Conservation (phyloP, 148 eudicot species). For the Dianthus caryophyllus region DNA sequence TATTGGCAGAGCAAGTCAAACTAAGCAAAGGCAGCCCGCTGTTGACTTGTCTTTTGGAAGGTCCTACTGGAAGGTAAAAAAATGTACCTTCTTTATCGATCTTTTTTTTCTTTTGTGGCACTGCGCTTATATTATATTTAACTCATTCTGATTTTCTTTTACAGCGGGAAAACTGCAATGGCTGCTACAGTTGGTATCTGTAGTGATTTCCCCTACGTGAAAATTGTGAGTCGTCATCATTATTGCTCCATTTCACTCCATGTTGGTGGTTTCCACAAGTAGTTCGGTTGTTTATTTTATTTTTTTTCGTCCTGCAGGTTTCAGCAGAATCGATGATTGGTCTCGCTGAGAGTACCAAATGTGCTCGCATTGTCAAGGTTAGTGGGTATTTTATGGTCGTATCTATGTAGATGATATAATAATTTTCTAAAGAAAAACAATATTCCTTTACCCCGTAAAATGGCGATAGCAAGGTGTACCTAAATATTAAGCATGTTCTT, state of each 20-base stretch:
- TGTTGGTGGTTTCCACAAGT: not conserved
- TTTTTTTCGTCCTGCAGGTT: slow-evolving; percentile 35
- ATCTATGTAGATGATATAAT: too few relatives aligned
- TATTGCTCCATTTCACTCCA: too few relatives aligned
- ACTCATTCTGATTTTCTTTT: slow-evolving; percentile 10
- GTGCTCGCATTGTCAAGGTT: slow-evolving; percentile 93
- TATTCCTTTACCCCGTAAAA: too few relatives aligned
- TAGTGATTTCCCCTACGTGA: slow-evolving; percentile 95
- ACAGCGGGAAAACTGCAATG: slow-evolving; percentile 94
- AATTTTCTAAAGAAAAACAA: too few relatives aligned
- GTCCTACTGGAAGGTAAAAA: slow-evolving; percentile 84
- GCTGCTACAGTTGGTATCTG: slow-evolving; percentile 94
- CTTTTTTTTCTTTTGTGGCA: not conserved
- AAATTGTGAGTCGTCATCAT: slow-evolving; percentile 96
- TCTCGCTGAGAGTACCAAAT: slow-evolving; percentile 79
- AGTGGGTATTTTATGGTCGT: slow-evolving; percentile 7
- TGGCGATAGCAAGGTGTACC: too few relatives aligned
- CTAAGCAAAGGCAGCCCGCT: slow-evolving; percentile 92
- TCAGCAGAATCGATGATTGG: slow-evolving; percentile 98
- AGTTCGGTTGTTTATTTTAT: not conserved
- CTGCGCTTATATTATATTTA: not conserved
- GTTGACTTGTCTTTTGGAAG: slow-evolving; percentile 92
- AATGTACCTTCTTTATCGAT: slow-evolving; percentile 4
- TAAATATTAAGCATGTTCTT: too few relatives aligned
- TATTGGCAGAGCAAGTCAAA: slow-evolving; percentile 87